Conservation (phyloP, 148 eudicot genomes). For the Pouteria glomerata region DNA sequence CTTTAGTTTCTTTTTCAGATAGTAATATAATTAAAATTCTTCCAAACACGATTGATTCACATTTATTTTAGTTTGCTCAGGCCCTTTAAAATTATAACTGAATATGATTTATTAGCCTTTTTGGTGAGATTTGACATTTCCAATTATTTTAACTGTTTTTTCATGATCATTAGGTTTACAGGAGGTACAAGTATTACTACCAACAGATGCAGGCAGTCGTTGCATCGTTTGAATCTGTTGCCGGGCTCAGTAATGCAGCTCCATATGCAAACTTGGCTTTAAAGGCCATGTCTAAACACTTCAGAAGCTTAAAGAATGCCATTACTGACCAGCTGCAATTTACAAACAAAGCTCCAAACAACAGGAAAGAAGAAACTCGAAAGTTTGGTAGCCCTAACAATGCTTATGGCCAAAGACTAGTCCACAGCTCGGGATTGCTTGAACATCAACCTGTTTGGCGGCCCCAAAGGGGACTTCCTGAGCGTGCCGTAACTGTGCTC, state of each 20-base stretch:
- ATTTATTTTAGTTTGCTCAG: not conserved
- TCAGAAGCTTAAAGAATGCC: conserved; percentile 56
- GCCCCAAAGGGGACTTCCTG: conserved; percentile 92
- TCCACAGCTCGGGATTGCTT: conserved; percentile 25
- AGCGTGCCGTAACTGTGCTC: conserved; percentile 75
- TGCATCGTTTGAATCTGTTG: conserved; percentile 75
- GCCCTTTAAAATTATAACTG: not conserved
- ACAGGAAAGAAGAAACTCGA: conserved; percentile 24
- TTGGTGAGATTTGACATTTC: not conserved
- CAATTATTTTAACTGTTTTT: not conserved
- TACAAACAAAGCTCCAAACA: conserved; percentile 33
- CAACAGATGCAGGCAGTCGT: conserved; percentile 76
- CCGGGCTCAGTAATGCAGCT: conserved; percentile 68
- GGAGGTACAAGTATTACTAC: conserved; percentile 73
- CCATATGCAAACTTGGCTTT: conserved; percentile 65
- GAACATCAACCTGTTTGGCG: conserved; percentile 69
- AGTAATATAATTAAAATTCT: not conserved
- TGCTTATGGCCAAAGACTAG: conserved; percentile 29
- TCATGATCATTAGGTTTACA: conserved; percentile 44
- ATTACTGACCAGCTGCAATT: conserved; percentile 62
- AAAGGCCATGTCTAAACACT: conserved; percentile 66
- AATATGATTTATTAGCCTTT: not conserved
- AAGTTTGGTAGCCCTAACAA: conserved; percentile 26
- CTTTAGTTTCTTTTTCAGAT: not conserved
- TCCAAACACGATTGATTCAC: not conserved